phyloP scores from a whole-genome alignment of 2,329 filamentous ascomycete species.

The Neofusicoccum laricinum region DNA sequence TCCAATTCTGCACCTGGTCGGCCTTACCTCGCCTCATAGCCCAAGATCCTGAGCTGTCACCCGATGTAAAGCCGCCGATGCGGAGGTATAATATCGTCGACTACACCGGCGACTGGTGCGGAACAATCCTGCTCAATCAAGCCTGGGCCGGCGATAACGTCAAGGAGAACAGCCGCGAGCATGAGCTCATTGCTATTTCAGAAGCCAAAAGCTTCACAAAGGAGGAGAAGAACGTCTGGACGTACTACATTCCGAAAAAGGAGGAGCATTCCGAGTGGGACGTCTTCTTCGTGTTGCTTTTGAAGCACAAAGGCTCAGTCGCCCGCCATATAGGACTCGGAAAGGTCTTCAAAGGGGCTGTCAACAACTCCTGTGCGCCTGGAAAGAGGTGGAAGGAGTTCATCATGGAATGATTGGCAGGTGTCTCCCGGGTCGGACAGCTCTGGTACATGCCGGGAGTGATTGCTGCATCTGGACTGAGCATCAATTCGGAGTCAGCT shows the following conservation, averaged over 20 bases:
- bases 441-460: too few species aligned
- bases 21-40: background rate
- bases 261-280: conserved; percentile 32
- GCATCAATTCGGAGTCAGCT: too few species aligned
- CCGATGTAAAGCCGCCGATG: background rate
- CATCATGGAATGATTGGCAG: conserved; percentile 19
- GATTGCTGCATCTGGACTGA: too few species aligned
- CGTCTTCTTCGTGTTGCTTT: conserved; percentile 34
- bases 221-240: conserved; percentile 32
- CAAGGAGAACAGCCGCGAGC: background rate
- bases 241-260: conserved; percentile 34
- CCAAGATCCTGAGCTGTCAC: background rate
- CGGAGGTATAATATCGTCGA: background rate
- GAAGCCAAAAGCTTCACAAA: conserved; percentile 33
- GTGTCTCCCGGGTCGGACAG: too few species aligned
- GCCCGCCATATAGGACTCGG: too few species aligned
- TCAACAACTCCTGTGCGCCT: conserved; percentile 16
- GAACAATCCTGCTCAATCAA: background rate
- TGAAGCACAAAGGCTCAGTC: too few species aligned
- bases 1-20: background rate
- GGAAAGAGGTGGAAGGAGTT: conserved; percentile 26
- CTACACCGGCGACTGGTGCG: conserved; percentile 7
- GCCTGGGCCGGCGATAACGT: background rate
- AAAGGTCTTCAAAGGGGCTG: conserved; percentile 35
- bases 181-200: conserved; percentile 34